These are phyloP conservation scores for Pseudozyma sp. DNA, from an alignment of 1,284 basidiomycete species.

Conservation along the genomic window DNA sequence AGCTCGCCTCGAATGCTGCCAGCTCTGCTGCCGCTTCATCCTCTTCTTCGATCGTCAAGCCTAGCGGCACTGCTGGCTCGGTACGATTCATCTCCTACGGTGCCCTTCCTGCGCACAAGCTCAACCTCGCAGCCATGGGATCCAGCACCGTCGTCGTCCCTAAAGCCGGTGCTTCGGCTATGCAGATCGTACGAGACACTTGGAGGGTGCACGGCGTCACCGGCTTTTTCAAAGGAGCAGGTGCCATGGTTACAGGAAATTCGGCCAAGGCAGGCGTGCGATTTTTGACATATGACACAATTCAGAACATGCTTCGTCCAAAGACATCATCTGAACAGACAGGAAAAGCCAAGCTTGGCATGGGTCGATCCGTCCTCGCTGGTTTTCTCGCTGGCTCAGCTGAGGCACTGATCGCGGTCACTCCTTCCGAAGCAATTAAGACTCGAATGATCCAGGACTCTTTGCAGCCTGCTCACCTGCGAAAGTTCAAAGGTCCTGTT, in stretches of 20 bases:
- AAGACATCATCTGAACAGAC: not conserved
- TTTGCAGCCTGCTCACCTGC: slow-evolving; percentile 82
- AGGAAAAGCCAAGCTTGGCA: slow-evolving; percentile 13
- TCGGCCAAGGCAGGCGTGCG: slow-evolving; percentile 80
- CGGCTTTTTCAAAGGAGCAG: slow-evolving; percentile 19
- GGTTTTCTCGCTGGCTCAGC: slow-evolving; percentile 92
- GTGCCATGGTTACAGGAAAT: slow-evolving; percentile 48
- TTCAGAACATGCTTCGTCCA: slow-evolving; percentile 73
- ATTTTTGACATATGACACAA: slow-evolving; percentile 92
- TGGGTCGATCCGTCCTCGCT: slow-evolving; percentile 72
- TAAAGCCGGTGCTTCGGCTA: slow-evolving; percentile 13
- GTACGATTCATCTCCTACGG: slow-evolving; percentile 55
- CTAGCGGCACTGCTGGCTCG: slow-evolving; percentile 61
- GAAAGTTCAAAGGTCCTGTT: slow-evolving; percentile 66
- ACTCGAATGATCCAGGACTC: slow-evolving; percentile 96
- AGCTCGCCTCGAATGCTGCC: slow-evolving; percentile 67
- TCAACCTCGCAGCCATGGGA: slow-evolving; percentile 11
- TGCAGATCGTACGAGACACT: slow-evolving; percentile 25
- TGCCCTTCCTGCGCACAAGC: slow-evolving; percentile 54
- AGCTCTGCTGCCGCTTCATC: slow-evolving; percentile 3
- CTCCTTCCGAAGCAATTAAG: slow-evolving; percentile 98
- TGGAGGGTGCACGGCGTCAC: slow-evolving; percentile 13
- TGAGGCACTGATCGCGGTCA: slow-evolving; percentile 92
- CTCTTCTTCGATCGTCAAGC: slow-evolving; percentile 31
- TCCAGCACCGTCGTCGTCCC: not conserved